These are phyloP conservation scores for Amanita pseudoporphyria DNA, from an alignment of 768 basidiomycete genomes.

Conservation along the genomic window DNA sequence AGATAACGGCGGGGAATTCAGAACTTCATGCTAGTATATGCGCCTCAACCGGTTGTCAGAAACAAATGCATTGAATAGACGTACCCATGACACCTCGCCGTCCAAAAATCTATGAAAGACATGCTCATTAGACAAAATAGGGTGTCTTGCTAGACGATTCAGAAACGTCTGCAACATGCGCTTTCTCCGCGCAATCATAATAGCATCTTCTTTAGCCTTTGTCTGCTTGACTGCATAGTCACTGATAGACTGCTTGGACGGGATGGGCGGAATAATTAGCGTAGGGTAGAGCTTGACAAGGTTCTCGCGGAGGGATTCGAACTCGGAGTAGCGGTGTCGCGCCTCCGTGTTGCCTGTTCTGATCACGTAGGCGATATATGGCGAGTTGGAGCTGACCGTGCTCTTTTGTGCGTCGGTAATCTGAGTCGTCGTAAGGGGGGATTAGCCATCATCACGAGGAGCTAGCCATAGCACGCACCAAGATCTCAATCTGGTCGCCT, in stretches of 20 bases:
- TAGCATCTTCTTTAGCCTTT: constrained; percentile 93
- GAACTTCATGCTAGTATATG: constrained; percentile 68
- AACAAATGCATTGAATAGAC: constrained; percentile 16
- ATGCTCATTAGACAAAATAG: constrained; percentile 93
- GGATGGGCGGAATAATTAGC: constrained; percentile 94
- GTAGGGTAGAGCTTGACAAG: constrained; percentile 90
- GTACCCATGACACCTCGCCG: constrained; percentile 92
- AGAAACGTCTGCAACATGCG: constrained; percentile 95
- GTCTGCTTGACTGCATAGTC: constrained; percentile 97
- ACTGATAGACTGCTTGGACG: constrained; percentile 89
- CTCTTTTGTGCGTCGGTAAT: constrained; percentile 97
- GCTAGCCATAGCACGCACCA: constrained; percentile 34
- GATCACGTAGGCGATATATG: constrained; percentile 94
- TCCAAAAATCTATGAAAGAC: constrained; percentile 95
- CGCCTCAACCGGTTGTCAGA: background rate
- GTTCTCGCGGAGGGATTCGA: constrained; percentile 81
- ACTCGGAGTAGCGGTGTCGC: constrained; percentile 92
- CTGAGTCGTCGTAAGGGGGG: too few species aligned
- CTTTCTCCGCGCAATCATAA: constrained; percentile 85
- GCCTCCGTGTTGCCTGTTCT: constrained; percentile 76
- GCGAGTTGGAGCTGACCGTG: constrained; percentile 72
- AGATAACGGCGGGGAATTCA: constrained; percentile 88
- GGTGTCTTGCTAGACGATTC: constrained; percentile 81
- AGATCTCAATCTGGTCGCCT: constrained; percentile 73
- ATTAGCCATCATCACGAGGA: constrained; percentile 7